Conservation (phyloP, 129 eudicot genomes). For the Sambucus nigra region DNA sequence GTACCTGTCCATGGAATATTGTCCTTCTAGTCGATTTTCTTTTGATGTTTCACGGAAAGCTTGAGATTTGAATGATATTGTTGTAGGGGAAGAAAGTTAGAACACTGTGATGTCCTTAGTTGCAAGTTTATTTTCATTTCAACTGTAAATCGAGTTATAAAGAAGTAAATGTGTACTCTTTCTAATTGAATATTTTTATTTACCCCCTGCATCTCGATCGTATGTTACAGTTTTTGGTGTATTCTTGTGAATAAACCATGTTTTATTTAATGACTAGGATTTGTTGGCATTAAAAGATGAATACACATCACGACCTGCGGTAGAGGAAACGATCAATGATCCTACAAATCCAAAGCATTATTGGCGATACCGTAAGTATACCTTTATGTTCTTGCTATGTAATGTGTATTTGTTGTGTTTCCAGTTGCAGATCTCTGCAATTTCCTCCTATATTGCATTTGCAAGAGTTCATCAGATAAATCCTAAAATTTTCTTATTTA, state of each 20-base stretch:
- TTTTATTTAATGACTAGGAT: conserved; percentile 47
- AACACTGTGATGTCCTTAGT: neutral
- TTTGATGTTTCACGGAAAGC: too few species aligned
- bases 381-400: neutral
- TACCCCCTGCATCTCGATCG: neutral
- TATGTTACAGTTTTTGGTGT: neutral
- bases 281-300: conserved; percentile 85
- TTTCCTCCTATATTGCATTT: neutral
- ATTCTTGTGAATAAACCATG: neutral
- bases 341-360: conserved; percentile 98
- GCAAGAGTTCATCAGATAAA: too few species aligned
- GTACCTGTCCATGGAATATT: too few species aligned
- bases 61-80: too few species aligned
- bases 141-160: neutral
- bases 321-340: conserved; percentile 93
- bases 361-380: conserved; percentile 86
- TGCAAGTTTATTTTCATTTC: neutral
- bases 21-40: too few species aligned
- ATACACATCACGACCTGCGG: conserved; percentile 78
- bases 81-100: neutral
- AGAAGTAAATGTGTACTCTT: neutral
- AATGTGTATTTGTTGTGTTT: too few species aligned
- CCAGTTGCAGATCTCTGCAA: neutral
- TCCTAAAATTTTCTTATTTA: neutral
- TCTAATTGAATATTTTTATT: neutral